Conservation (phyloP, 2,329 filamentous ascomycete species). For the Aspergillus hortae region DNA sequence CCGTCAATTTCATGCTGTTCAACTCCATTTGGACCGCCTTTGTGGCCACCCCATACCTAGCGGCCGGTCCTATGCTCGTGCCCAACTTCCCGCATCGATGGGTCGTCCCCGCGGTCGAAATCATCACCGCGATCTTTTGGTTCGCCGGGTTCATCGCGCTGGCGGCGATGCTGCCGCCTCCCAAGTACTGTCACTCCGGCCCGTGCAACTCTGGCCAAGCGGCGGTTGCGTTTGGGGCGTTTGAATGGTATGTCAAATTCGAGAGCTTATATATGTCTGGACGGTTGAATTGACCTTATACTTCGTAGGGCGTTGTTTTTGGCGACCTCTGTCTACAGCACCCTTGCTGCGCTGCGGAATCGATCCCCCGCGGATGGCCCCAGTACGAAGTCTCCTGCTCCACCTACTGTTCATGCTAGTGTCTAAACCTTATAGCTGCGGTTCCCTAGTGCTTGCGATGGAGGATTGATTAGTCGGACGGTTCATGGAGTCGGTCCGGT, state of each 20-base stretch:
- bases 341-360: constrained; percentile 45
- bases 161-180: constrained; percentile 60
- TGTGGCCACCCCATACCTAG: constrained; percentile 64
- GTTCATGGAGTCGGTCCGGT: not conserved
- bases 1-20: constrained; percentile 77
- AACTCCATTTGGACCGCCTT: constrained; percentile 71
- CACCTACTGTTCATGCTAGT: constrained; percentile 18
- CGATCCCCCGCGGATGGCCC: constrained; percentile 20
- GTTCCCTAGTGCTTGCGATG: not conserved
- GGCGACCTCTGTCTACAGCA: constrained; percentile 48
- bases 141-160: constrained; percentile 80
- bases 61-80: constrained; percentile 62
- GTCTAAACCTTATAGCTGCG: constrained; percentile 8
- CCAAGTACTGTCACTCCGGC: constrained; percentile 50
- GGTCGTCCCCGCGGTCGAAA: constrained; percentile 64
- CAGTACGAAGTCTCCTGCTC: constrained; percentile 20
- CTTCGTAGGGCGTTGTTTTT: constrained; percentile 40
- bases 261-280: not conserved
- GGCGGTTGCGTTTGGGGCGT: constrained; percentile 46
- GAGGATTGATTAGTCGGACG: no score
- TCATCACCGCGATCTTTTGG: constrained; percentile 80
- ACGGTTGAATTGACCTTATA: not conserved
- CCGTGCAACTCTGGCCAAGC: constrained; percentile 60
- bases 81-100: constrained; percentile 60
- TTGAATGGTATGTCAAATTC: constrained; percentile 41